A percentile compares a stretch with the other conserved stretches of the same genome.
Conservation (phyloP, 169 alveolate species). For the Plasmodium vivax region DNA sequence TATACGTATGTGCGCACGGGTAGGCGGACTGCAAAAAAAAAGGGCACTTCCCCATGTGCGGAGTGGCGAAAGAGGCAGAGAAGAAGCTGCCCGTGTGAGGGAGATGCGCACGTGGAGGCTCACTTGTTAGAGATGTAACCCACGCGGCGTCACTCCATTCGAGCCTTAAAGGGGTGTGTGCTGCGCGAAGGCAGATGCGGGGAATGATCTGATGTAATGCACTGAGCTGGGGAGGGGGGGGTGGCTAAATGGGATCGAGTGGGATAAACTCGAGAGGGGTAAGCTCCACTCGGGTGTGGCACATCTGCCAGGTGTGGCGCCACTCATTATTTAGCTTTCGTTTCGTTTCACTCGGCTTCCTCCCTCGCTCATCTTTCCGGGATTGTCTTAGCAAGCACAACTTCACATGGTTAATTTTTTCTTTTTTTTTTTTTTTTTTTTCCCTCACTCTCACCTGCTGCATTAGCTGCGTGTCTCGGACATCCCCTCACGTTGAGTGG, state of each 20-base stretch:
- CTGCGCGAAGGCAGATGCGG: neutral
- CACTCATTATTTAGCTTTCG: neutral
- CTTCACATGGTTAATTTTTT: neutral
- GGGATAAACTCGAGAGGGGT: neutral
- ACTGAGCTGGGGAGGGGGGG: neutral
- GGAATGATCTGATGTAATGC: neutral
- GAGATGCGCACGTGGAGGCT: neutral
- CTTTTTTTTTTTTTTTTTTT: neutral
- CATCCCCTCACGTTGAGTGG: neutral
- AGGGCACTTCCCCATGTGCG: neutral
- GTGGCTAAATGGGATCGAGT: neutral
- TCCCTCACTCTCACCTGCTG: neutral
- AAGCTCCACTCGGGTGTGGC: too few relatives aligned
- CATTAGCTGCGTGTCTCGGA: neutral
- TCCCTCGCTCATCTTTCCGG: neutral
- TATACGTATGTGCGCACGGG: neutral
- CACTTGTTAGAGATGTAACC: neutral
- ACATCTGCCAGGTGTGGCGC: neutral
- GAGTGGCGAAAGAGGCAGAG: neutral
- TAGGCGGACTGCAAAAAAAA: neutral
- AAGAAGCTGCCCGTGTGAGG: neutral
- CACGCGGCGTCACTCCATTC: neutral
- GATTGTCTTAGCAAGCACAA: neutral
- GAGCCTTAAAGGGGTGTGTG: slow-evolving; percentile 3
- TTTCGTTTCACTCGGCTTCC: neutral